phyloP scores from a whole-genome alignment of 1,139 yeast genomes.

The Yamadazyma atlantica region DNA sequence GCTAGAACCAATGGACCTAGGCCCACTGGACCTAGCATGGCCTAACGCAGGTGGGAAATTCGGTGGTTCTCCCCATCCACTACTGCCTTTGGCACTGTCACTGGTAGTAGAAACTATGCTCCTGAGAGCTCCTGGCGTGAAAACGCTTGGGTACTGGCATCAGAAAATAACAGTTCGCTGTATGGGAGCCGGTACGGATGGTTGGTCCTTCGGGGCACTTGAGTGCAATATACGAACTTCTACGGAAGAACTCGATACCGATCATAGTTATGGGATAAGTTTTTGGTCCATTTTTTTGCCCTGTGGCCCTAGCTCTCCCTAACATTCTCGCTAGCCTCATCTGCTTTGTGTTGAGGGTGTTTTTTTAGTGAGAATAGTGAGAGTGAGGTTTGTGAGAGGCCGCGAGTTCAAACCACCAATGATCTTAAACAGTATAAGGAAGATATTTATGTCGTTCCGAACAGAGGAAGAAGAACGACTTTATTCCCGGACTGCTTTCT shows the following conservation, averaged over 20 bases:
- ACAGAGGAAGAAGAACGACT: constrained; percentile 83
- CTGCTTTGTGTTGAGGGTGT: too few species aligned
- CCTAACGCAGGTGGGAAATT: constrained; percentile 73
- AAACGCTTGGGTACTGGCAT: constrained; percentile 72
- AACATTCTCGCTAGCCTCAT: not conserved
- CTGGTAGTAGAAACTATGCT: constrained; percentile 31
- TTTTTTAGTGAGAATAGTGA: too few species aligned
- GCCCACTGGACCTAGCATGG: constrained; percentile 18
- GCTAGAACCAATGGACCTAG: too few species aligned
- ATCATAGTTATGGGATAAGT: constrained; percentile 58
- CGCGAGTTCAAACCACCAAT: too few species aligned
- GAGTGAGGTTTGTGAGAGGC: not conserved
- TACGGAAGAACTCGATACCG: constrained; percentile 72
- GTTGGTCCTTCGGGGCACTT: constrained; percentile 64
- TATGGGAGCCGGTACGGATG: constrained; percentile 78
- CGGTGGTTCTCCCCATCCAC: constrained; percentile 72
- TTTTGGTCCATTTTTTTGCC: constrained; percentile 12
- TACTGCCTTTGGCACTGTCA: constrained; percentile 9
- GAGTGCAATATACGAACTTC: constrained; percentile 77
- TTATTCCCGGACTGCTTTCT: constrained; percentile 78
- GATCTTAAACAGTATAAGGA: constrained; percentile 66
- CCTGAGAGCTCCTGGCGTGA: constrained; percentile 71
- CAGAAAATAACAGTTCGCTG: constrained; percentile 49
- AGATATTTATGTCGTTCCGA: constrained; percentile 78
- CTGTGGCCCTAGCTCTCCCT: not conserved